These are phyloP conservation scores for Blumeria graminis DNA, from an alignment of 2,329 filamentous ascomycete species.

Conservation along the genomic window DNA sequence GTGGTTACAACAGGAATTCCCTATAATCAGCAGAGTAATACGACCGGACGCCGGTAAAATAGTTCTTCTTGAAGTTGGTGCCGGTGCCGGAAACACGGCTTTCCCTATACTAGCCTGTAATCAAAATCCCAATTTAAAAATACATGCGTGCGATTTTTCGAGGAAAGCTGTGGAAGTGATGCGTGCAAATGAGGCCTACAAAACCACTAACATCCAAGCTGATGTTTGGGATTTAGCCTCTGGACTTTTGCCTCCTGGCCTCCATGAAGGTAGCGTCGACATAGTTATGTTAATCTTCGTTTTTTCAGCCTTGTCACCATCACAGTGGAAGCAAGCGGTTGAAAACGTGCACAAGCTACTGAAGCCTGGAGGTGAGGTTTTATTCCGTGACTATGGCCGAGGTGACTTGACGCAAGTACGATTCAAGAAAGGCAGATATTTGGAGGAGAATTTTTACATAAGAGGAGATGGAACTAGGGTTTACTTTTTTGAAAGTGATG, in stretches of 20 bases:
- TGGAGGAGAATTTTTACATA: slow-evolving; percentile 95
- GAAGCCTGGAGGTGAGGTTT: slow-evolving; percentile 77
- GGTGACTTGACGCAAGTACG: slow-evolving; percentile 90
- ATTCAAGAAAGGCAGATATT: slow-evolving; percentile 83
- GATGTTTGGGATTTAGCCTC: slow-evolving; percentile 86
- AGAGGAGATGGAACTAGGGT: slow-evolving; percentile 86
- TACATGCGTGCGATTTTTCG: slow-evolving; percentile 92
- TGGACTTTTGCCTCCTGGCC: slow-evolving; percentile 46
- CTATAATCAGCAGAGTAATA: slow-evolving; percentile 56
- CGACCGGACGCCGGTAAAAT: slow-evolving; percentile 41
- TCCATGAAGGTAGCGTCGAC: slow-evolving; percentile 62
- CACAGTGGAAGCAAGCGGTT: slow-evolving; percentile 65
- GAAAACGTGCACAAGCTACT: slow-evolving; percentile 59
- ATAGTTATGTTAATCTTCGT: slow-evolving; percentile 91
- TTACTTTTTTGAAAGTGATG: slow-evolving; percentile 84
- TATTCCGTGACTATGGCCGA: slow-evolving; percentile 91
- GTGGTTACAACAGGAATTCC: slow-evolving; percentile 92
- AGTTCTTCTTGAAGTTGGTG: slow-evolving; percentile 70
- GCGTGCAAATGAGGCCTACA: slow-evolving; percentile 53
- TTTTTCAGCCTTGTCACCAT: slow-evolving; percentile 71
- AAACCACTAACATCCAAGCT: slow-evolving; percentile 47
- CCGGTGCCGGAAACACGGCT: slow-evolving; percentile 86
- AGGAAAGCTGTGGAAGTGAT: slow-evolving; percentile 90
- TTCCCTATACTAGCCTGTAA: slow-evolving; percentile 76
- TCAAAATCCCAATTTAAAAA: slow-evolving; percentile 53